Evolutionary conservation across 176 grass and related monocot genomes (phyloP), one percentile per base, ranked within the genome.

Genomic region (Themeda triandra): DNA sequence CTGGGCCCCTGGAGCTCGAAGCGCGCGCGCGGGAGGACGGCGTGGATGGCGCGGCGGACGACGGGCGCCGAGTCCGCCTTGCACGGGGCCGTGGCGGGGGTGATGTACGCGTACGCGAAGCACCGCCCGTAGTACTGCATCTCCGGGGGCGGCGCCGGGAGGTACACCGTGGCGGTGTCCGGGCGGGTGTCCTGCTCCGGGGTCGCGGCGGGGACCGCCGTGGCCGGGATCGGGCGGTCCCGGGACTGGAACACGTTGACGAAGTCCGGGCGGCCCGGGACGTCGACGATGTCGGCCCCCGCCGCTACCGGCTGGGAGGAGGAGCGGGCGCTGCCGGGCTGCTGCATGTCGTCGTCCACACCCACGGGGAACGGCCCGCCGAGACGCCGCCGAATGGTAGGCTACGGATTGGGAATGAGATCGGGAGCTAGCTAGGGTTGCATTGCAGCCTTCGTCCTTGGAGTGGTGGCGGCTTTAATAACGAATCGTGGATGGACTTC

Each of bases 31-130:
- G 67, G 67, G 67, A 41, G 19, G 10, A 7, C 36, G 10, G 10
- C 36, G 67, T 2, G 18, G 67, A 70, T 24, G 6, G 36, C 67
- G 32, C 30, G 13, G 64, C 78, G 78, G 78, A 81, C 24, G 64
- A 27, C 9, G 64, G 78, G 13, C 8, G 4, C 78, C 44, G 64
- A 30, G 64, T 54, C 12, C 30, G 78, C 45, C 30, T 66, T 46
- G 45, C 45, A 69, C 78, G 78, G 42, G 13, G 44, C 78, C 42
- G 7, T 15, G 5, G 8, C 8, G 13, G 78, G 64, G 44, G 44
- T 37, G 78, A 81, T 81, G 79, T 69, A 81, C 2, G 79, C 79
- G 65, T 81, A 54, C 8, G 79, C 79, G 65, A 69, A 27, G 79
- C 79, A 23, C 79, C 49, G 46, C 4, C 4, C 64, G 30, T 37